Conservation (phyloP, 2,329 filamentous ascomycete species). For the Diaporthe citrichinensis region DNA sequence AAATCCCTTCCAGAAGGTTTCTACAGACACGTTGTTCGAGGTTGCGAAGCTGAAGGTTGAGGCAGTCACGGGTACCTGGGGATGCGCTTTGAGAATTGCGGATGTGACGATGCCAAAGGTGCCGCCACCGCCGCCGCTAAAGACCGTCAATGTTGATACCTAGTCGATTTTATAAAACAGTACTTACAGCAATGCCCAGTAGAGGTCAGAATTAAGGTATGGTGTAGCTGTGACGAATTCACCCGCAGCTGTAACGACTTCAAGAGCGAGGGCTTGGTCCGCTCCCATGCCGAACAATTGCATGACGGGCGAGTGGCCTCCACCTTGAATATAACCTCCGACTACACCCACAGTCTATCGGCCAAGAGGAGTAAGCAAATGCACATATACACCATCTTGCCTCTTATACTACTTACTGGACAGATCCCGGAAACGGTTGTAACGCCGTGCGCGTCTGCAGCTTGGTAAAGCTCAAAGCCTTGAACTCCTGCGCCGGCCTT, state of each 20-base stretch:
- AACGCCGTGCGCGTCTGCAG: constrained; percentile 20
- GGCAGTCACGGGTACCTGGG: constrained; percentile 43
- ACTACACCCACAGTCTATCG: constrained; percentile 33
- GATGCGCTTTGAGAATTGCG: constrained; percentile 46
- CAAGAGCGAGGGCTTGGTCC: constrained; percentile 45
- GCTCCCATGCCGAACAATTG: constrained; percentile 24
- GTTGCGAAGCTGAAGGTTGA: constrained; percentile 52
- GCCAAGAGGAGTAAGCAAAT: neutral
- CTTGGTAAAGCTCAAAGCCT: constrained; percentile 27
- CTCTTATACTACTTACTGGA: constrained; percentile 10
- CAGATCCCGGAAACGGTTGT: constrained; percentile 26
- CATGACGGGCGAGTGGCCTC: constrained; percentile 27
- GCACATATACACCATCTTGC: fast-evolving
- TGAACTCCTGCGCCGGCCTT: constrained; percentile 47
- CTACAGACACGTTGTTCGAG: constrained; percentile 59
- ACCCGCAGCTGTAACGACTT: constrained; percentile 63
- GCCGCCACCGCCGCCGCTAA: constrained; percentile 58
- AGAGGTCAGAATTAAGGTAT: constrained; percentile 60
- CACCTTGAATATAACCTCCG: constrained; percentile 26
- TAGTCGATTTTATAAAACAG: fast-evolving
- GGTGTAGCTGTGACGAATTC: constrained; percentile 56
- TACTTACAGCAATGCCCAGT: constrained; percentile 59
- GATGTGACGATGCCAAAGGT: constrained; percentile 54
- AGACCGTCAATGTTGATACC: constrained; percentile 44
- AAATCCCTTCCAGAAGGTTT: constrained; percentile 69